Conservation (phyloP, 164 flowering plant species). For the Chimonanthus salicifolius region DNA sequence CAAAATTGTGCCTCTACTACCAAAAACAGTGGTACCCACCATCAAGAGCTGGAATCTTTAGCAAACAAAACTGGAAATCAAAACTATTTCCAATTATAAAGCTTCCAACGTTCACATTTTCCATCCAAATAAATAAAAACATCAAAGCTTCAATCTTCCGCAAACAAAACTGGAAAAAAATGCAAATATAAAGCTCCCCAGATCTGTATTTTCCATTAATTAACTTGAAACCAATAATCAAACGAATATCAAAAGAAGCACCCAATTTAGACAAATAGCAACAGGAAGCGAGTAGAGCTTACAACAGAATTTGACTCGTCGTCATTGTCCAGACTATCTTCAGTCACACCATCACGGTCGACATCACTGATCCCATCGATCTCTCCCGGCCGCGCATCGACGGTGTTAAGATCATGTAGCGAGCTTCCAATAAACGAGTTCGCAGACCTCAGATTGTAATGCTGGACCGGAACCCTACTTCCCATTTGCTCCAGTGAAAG, state of each 20-base stretch:
- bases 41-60: no score
- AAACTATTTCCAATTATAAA: no score
- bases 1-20: no score
- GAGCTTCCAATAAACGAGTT: constrained; percentile 56
- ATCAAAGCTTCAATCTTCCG: no score
- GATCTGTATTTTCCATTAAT: no score
- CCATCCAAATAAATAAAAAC: no score
- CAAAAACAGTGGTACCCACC: no score
- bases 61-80: no score
- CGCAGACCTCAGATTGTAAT: constrained; percentile 49
- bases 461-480: constrained; percentile 54
- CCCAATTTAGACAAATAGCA: background rate
- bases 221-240: no score
- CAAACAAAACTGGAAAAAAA: no score
- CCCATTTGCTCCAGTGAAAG: constrained; percentile 28
- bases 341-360: constrained; percentile 44
- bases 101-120: no score
- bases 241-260: background rate
- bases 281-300: constrained; percentile 8
- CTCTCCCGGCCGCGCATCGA: constrained; percentile 37
- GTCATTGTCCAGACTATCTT: constrained; percentile 47
- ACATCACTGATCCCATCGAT: constrained; percentile 38
- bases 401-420: constrained; percentile 65
- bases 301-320: constrained; percentile 55
- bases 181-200: no score